Evolutionary conservation across 2,329 filamentous ascomycete genomes (phyloP).

Genomic region (Alternaria rosae): DNA sequence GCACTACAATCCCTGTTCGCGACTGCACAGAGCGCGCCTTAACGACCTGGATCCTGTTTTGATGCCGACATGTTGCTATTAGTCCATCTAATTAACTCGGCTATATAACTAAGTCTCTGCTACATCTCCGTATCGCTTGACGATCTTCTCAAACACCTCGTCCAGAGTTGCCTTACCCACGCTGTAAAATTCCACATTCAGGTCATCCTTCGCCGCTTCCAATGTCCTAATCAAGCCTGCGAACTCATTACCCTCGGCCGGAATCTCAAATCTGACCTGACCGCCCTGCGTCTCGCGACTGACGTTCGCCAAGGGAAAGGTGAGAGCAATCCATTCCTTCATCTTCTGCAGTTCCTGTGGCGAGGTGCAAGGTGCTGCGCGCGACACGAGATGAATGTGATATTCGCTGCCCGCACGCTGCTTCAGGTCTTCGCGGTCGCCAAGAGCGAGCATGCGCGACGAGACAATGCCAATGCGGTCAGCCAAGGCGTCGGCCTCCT

Average conservation of each 20-base stretch:
- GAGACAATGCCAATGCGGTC: background rate
- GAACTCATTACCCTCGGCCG: background rate
- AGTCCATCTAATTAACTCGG: no score
- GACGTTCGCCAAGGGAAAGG: background rate
- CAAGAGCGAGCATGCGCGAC: background rate
- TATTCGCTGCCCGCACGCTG: background rate
- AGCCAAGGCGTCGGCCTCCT: background rate
- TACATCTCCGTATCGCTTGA: background rate
- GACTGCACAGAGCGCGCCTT: no score
- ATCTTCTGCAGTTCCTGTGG: background rate
- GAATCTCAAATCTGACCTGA: background rate
- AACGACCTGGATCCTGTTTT: no score
- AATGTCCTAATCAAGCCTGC: background rate
- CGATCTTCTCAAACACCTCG: background rate
- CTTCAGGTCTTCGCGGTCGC: background rate
- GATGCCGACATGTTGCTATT: background rate
- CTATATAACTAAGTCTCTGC: background rate
- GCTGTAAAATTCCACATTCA: background rate
- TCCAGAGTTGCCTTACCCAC: background rate
- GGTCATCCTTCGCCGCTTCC: background rate
- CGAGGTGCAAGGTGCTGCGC: background rate
- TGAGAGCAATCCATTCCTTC: background rate
- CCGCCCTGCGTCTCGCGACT: background rate
- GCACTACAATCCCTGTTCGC: no score
- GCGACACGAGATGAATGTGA: background rate